phyloP scores from a whole-genome alignment of 768 basidiomycete genomes.

The Lentinula guzmanii region DNA sequence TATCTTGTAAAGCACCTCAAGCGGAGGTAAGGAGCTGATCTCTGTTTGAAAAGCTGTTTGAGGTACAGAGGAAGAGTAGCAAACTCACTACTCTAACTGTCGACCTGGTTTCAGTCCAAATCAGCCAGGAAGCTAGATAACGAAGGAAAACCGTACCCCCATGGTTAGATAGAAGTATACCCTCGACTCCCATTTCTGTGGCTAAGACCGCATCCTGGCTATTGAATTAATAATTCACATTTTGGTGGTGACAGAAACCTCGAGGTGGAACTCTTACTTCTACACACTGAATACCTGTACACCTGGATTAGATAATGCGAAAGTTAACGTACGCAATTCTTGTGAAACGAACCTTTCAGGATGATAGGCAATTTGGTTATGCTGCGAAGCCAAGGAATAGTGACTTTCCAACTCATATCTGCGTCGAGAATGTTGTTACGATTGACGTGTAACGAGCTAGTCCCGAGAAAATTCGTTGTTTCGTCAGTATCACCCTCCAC shows the following conservation, averaged over 20 bases:
- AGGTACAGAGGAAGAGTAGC: not conserved
- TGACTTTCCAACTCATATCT: constrained; percentile 77
- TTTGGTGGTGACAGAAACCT: not conserved
- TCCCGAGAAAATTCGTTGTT: constrained; percentile 42
- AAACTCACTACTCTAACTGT: constrained; percentile 67
- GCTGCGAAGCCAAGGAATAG: constrained; percentile 72
- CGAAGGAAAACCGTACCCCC: constrained; percentile 49
- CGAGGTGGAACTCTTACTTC: constrained; percentile 35
- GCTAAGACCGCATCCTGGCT: constrained; percentile 80
- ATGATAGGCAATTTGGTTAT: constrained; percentile 67
- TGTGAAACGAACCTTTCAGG: constrained; percentile 50
- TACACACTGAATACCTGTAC: constrained; percentile 66
- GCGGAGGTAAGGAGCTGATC: constrained; percentile 63
- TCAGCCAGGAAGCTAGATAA: not conserved
- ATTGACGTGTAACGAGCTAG: constrained; percentile 38
- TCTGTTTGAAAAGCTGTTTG: constrained; percentile 16
- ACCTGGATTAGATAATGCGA: constrained; percentile 7
- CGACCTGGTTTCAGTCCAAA: constrained; percentile 38
- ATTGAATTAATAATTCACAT: not conserved
- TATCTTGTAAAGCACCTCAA: constrained; percentile 74
- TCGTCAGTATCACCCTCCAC: constrained; percentile 18
- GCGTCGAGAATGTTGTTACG: constrained; percentile 60
- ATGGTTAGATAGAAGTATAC: constrained; percentile 87
- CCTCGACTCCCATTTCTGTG: constrained; percentile 77
- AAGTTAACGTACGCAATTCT: not conserved